These are phyloP conservation scores for Cladosporium oxysporum DNA, from an alignment of 2,329 filamentous ascomycete species.

Conservation along the genomic window DNA sequence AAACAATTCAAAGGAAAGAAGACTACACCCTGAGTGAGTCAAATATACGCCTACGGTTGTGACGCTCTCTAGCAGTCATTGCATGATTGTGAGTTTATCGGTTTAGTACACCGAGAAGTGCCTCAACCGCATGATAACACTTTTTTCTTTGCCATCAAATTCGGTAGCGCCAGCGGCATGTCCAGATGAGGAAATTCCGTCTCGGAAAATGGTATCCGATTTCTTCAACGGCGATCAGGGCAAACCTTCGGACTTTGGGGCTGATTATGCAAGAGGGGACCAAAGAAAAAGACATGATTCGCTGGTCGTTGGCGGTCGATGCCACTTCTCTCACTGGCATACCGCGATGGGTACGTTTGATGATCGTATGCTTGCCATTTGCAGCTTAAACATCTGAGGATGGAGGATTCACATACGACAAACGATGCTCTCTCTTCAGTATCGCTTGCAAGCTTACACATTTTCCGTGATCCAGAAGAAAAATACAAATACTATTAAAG, in stretches of 20 bases:
- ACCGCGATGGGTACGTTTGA: background rate
- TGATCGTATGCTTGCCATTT: background rate
- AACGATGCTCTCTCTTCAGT: background rate
- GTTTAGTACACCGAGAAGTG: background rate
- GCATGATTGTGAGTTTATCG: background rate
- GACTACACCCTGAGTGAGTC: background rate
- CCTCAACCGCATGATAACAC: conserved; percentile 1
- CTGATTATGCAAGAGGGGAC: background rate
- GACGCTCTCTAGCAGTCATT: background rate
- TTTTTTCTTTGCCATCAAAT: conserved; percentile 1
- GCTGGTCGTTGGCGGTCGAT: background rate
- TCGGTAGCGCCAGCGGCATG: background rate
- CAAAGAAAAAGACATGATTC: background rate
- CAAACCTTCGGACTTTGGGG: background rate
- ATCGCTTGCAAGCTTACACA: background rate
- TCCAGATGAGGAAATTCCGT: background rate
- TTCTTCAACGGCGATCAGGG: background rate
- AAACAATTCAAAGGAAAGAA: background rate
- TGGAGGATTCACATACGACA: background rate
- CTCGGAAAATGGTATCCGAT: background rate
- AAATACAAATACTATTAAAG: background rate
- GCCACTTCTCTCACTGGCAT: background rate
- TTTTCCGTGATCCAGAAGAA: background rate
- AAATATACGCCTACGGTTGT: background rate
- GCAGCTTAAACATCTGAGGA: background rate